phyloP scores from a whole-genome alignment of 1,139 yeast genomes.

The Magnusiomyces sp. region DNA sequence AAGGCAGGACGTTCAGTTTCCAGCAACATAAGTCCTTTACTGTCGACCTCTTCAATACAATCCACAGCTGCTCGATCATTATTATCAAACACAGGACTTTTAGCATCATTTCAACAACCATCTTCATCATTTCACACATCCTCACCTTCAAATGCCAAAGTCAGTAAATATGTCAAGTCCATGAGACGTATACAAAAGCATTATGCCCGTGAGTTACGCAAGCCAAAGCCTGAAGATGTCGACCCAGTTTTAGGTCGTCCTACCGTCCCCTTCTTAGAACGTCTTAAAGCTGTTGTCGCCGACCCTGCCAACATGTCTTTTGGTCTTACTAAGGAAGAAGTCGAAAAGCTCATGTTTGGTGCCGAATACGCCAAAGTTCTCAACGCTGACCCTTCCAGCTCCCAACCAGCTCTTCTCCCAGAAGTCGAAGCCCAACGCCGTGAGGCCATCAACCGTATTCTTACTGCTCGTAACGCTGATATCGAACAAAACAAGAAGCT shows the following conservation, averaged over 20 bases:
- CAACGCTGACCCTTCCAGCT: background rate
- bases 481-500: conserved; percentile 49
- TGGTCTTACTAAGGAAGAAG: conserved; percentile 38
- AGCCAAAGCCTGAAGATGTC: conserved; percentile 31
- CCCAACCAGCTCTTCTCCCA: background rate
- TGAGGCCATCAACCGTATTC: conserved; percentile 61
- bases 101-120: no score
- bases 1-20: no score
- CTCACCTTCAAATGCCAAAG: conserved; percentile 6
- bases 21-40: no score
- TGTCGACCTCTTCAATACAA: no score
- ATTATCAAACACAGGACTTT: no score
- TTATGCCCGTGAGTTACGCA: conserved; percentile 27
- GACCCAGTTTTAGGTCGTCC: conserved; percentile 79
- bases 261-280: conserved; percentile 56
- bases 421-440: conserved; percentile 51
- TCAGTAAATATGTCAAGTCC: conserved; percentile 14
- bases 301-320: conserved; percentile 51
- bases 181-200: conserved; percentile 28
- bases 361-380: conserved; percentile 48
- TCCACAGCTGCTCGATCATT: no score
- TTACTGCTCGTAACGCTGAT: conserved; percentile 65
- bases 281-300: conserved; percentile 56
- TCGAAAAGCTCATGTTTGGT: conserved; percentile 70
- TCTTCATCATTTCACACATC: conserved; percentile 8